Evolutionary conservation across 805 yeast genomes (phyloP).

Genomic region (Pichia cephalocereana): DNA sequence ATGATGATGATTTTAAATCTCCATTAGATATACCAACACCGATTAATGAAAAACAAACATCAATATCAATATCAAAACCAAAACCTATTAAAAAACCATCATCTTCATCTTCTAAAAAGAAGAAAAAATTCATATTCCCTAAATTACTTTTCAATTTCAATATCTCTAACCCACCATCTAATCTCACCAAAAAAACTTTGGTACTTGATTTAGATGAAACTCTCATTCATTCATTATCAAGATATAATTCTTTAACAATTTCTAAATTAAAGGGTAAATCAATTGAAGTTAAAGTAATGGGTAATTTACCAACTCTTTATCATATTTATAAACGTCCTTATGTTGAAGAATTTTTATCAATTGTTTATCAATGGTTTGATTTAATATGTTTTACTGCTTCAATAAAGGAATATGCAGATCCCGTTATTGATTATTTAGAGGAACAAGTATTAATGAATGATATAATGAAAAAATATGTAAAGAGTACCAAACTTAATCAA

Average conservation of each 20-base stretch:
- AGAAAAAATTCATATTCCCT: conserved; percentile 26
- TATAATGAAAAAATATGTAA: conserved; percentile 12
- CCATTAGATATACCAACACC: conserved; percentile 21
- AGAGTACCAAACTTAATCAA: conserved; percentile 4
- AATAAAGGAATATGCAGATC: conserved; percentile 92
- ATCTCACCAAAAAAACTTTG: conserved; percentile 43
- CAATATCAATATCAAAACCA: background rate
- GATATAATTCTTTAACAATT: conserved; percentile 37
- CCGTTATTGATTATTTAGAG: conserved; percentile 89
- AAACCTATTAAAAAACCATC: background rate
- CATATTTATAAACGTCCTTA: conserved; percentile 88
- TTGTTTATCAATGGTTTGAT: conserved; percentile 80
- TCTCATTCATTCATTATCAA: conserved; percentile 78
- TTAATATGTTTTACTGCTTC: conserved; percentile 91
- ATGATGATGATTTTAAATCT: conserved; percentile 27
- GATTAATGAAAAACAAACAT: too few relatives aligned
- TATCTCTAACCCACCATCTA: conserved; percentile 22
- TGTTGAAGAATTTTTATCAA: conserved; percentile 75
- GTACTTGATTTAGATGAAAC: conserved; percentile 93
- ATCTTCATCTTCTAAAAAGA: conserved; percentile 4
- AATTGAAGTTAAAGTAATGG: conserved; percentile 66
- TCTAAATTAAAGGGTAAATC: conserved; percentile 49
- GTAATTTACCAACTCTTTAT: conserved; percentile 69
- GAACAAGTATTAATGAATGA: conserved; percentile 35
- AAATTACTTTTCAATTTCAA: conserved; percentile 26